Conservation (phyloP, 2,329 filamentous ascomycete species). For the Sphaerostilbella broomeana region DNA sequence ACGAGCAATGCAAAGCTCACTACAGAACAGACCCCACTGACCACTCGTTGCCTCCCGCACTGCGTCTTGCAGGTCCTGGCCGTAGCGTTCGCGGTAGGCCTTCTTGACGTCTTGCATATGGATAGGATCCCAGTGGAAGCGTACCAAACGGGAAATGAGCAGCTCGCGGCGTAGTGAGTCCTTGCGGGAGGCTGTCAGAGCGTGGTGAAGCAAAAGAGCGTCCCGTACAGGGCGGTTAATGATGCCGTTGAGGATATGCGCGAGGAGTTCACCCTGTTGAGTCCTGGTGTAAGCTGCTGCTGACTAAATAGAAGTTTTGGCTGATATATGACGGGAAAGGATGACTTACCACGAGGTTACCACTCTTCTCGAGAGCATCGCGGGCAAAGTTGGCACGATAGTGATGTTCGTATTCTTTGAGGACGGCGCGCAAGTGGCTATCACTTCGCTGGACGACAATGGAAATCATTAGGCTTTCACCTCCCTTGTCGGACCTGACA, state of each 20-base stretch:
- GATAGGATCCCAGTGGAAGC: slow-evolving; percentile 84
- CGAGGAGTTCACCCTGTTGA: slow-evolving; percentile 84
- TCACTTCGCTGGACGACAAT: slow-evolving; percentile 80
- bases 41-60: slow-evolving; percentile 70
- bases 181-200: slow-evolving; percentile 65
- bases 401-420: slow-evolving; percentile 66
- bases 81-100: slow-evolving; percentile 75
- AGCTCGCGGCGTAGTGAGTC: slow-evolving; percentile 74
- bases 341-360: slow-evolving; percentile 76
- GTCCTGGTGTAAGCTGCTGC: too few species aligned
- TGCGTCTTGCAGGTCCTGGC: slow-evolving; percentile 65
- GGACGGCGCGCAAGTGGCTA: slow-evolving; percentile 70
- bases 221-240: slow-evolving; percentile 95
- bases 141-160: slow-evolving; percentile 78
- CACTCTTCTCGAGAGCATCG: slow-evolving; percentile 80
- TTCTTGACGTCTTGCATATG: slow-evolving; percentile 75
- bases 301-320: too few species aligned
- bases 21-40: slow-evolving; percentile 72
- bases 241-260: slow-evolving; percentile 91
- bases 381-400: slow-evolving; percentile 78
- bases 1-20: slow-evolving; percentile 58
- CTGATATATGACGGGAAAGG: slow-evolving; percentile 1
- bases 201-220: slow-evolving; percentile 83
- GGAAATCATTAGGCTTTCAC: slow-evolving; percentile 79
- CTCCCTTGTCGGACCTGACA: slow-evolving; percentile 68